Evolutionary conservation across 2,329 filamentous ascomycete species (phyloP).

Genomic region (Pseudomassariella vexata): DNA sequence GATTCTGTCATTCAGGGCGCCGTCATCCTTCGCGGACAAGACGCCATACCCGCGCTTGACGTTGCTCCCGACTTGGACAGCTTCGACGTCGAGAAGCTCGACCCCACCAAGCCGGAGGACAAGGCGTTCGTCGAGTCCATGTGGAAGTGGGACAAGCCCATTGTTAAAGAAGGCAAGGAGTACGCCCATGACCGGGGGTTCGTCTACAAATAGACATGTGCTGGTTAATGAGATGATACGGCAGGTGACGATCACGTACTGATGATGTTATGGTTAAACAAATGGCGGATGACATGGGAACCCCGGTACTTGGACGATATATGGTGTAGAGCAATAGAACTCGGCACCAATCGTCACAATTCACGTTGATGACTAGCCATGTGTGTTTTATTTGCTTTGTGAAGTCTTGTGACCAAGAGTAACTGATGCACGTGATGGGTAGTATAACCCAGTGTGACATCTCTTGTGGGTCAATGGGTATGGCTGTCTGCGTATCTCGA

Average conservation of each 20-base stretch:
- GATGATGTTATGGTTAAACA: constrained; percentile 8
- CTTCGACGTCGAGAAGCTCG: constrained; percentile 95
- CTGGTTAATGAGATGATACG: background rate
- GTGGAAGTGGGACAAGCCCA: constrained; percentile 89
- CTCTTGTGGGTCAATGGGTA: too few relatives aligned
- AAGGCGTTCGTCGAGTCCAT: constrained; percentile 76
- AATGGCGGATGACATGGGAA: background rate
- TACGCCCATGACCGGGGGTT: constrained; percentile 88
- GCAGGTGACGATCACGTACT: constrained; percentile 7
- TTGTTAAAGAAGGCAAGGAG: constrained; percentile 77
- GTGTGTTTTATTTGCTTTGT: too few relatives aligned
- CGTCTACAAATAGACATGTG: constrained; percentile 84
- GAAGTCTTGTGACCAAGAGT: too few relatives aligned
- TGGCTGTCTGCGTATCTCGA: too few relatives aligned
- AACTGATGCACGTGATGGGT: too few relatives aligned
- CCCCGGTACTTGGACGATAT: too few relatives aligned
- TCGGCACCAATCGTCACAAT: too few relatives aligned
- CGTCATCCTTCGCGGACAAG: constrained; percentile 90
- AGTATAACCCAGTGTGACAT: too few relatives aligned
- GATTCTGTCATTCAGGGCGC: constrained; percentile 88
- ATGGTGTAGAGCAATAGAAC: too few relatives aligned
- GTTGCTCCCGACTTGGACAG: constrained; percentile 97
- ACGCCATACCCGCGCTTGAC: constrained; percentile 80
- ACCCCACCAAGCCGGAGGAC: constrained; percentile 80
- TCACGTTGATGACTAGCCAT: too few relatives aligned